These are phyloP conservation scores for Copromyces sp. DNA, from an alignment of 495 filamentous ascomycete species.

Conservation along the genomic window DNA sequence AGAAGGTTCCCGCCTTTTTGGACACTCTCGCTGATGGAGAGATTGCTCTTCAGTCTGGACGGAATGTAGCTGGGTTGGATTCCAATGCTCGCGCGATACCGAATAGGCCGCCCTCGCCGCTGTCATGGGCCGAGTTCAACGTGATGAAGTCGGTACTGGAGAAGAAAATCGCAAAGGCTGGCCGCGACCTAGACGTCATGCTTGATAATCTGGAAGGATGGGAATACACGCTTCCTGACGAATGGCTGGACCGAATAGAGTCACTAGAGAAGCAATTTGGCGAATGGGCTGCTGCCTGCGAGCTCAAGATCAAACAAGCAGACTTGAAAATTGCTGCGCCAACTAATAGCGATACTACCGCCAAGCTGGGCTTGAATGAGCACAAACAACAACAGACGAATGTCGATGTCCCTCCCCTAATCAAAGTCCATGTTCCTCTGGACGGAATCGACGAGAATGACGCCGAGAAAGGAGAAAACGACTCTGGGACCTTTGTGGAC, in stretches of 20 bases:
- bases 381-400: not conserved
- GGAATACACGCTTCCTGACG: conserved; percentile 71
- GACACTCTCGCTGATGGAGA: conserved; percentile 54
- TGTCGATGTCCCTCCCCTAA: not conserved
- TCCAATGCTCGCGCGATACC: conserved; percentile 1
- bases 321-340: conserved; percentile 15
- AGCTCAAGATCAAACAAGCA: conserved; percentile 27
- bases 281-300: conserved; percentile 52
- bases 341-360: not conserved
- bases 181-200: conserved; percentile 66
- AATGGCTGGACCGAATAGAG: conserved; percentile 82
- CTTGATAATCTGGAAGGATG: conserved; percentile 76
- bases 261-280: conserved; percentile 68
- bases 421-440: not conserved
- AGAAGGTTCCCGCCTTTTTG: conserved; percentile 59
- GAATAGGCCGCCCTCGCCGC: conserved; percentile 11
- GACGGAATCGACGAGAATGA: not conserved
- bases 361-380: not conserved
- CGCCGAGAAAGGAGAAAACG: not conserved
- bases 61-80: conserved; percentile 43
- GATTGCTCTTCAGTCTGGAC: conserved; percentile 51
- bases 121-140: conserved; percentile 46
- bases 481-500: not conserved
- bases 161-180: conserved; percentile 58
- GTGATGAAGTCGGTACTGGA: conserved; percentile 54